Evolutionary conservation across 345 rosid species (phyloP).

Genomic region (Hevea brasiliensis): DNA sequence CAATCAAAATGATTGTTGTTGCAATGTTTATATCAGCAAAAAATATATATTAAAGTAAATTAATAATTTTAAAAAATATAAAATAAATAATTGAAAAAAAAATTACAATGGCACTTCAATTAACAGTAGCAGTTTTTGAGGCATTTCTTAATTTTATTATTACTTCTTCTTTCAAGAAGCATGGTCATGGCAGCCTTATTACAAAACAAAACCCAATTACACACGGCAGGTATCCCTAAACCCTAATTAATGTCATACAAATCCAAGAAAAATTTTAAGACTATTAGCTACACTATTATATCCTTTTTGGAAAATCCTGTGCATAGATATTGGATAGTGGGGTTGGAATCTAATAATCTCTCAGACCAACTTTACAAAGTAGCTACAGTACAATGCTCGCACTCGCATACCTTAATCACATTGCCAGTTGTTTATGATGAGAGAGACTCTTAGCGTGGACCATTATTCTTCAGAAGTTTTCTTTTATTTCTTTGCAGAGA

Average conservation of each 20-base stretch:
- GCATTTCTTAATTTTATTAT: not conserved
- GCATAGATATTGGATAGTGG: slow-evolving; percentile 34
- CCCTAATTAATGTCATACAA: not conserved
- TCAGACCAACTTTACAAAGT: slow-evolving; percentile 27
- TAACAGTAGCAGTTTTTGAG: too few species aligned
- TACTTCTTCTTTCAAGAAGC: slow-evolving; percentile 19
- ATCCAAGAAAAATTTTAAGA: slow-evolving; percentile 25
- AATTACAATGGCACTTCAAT: too few species aligned
- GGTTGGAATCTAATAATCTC: slow-evolving; percentile 43
- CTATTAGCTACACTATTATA: too few species aligned
- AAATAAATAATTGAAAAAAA: too few species aligned
- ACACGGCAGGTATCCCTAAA: not conserved
- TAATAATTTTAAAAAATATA: too few species aligned
- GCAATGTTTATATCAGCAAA: too few species aligned
- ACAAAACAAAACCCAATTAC: too few species aligned
- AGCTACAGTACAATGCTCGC: slow-evolving; percentile 22
- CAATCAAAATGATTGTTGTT: too few species aligned
- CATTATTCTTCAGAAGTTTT: slow-evolving; percentile 29
- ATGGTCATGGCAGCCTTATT: slow-evolving; percentile 39
- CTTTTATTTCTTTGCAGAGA: slow-evolving; percentile 28
- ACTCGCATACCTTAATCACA: slow-evolving; percentile 27
- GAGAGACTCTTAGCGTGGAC: slow-evolving; percentile 37
- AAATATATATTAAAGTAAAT: too few species aligned
- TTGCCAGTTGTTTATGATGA: slow-evolving; percentile 36
- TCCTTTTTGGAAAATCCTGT: too few species aligned